Conservation (phyloP, 768 basidiomycete genomes). For the Rhizopogon salebrosus region DNA sequence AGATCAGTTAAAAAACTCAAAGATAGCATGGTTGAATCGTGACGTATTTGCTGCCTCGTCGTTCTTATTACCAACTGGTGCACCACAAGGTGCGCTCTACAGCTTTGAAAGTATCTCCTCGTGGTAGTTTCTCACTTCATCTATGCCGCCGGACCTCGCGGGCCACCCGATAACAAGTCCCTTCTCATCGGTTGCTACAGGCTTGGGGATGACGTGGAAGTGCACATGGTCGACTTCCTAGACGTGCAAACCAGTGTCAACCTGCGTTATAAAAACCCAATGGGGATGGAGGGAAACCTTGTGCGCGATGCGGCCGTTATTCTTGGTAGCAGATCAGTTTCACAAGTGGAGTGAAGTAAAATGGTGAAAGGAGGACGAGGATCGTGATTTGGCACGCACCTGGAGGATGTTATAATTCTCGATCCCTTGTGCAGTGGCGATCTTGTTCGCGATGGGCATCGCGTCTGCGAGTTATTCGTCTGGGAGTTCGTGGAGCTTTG, state of each 20-base stretch:
- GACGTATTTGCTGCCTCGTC: neutral
- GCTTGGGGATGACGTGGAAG: conserved; percentile 94
- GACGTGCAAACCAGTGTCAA: neutral
- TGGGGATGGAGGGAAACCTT: conserved; percentile 32
- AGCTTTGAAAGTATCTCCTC: conserved; percentile 13
- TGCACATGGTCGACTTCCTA: conserved; percentile 84
- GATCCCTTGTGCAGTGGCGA: conserved; percentile 67
- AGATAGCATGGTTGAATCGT: neutral
- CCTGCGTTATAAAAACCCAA: neutral
- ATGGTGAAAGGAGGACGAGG: neutral
- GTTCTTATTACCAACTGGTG: neutral
- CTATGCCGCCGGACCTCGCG: conserved; percentile 10
- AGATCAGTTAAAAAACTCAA: neutral
- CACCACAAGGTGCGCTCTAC: neutral
- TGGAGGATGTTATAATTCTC: conserved; percentile 87
- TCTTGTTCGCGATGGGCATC: conserved; percentile 82
- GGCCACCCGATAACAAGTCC: conserved; percentile 82
- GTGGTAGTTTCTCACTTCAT: conserved; percentile 20
- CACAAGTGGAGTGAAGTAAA: neutral
- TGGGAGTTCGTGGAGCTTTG: conserved; percentile 82
- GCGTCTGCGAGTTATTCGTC: conserved; percentile 78
- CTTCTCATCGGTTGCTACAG: conserved; percentile 49
- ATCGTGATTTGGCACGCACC: conserved; percentile 23
- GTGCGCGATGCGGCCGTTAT: conserved; percentile 63
- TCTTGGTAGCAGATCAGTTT: conserved; percentile 31